These are phyloP conservation scores for Emericellopsis atlantica DNA, from an alignment of 2,329 filamentous ascomycete genomes.

Conservation along the genomic window DNA sequence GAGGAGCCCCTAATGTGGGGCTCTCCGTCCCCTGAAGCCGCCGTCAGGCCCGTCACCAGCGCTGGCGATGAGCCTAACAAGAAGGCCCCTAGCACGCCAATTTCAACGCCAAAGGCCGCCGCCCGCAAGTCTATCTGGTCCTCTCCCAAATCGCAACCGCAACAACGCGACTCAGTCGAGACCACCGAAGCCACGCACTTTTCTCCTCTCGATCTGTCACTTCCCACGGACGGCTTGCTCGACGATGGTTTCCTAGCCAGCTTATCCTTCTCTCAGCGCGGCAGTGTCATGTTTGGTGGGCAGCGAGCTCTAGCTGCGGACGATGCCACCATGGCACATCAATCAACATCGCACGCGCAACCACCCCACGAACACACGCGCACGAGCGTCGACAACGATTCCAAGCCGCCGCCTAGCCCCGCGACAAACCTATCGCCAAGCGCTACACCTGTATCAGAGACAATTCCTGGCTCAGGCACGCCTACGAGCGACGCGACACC, in stretches of 20 bases:
- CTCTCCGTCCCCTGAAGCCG: slow-evolving; percentile 9
- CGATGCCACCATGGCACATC: slow-evolving; percentile 6
- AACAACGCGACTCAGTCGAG: not conserved
- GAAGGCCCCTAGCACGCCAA: not conserved
- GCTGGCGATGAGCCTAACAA: not conserved
- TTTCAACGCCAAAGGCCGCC: not conserved
- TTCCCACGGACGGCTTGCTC: slow-evolving; percentile 42
- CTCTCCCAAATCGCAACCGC: not conserved
- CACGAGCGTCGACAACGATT: not conserved
- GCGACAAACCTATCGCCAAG: not conserved
- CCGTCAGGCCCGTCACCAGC: not conserved
- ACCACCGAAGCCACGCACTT: slow-evolving; percentile 14
- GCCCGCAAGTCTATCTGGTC: not conserved
- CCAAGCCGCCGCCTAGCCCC: not conserved
- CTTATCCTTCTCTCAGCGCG: slow-evolving; percentile 49
- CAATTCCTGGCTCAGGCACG: not conserved
- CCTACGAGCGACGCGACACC: not conserved
- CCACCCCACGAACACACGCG: slow-evolving; percentile 3
- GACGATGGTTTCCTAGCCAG: slow-evolving; percentile 44
- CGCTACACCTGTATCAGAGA: not conserved
- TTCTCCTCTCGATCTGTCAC: slow-evolving; percentile 40
- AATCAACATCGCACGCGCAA: not conserved
- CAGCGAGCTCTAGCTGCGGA: slow-evolving; percentile 18
- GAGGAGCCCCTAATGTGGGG: slow-evolving; percentile 11
- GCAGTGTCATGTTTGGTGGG: slow-evolving; percentile 48